These are phyloP conservation scores for Metarhizium anisopliae DNA, from an alignment of 2,329 filamentous ascomycete genomes.

Conservation along the genomic window DNA sequence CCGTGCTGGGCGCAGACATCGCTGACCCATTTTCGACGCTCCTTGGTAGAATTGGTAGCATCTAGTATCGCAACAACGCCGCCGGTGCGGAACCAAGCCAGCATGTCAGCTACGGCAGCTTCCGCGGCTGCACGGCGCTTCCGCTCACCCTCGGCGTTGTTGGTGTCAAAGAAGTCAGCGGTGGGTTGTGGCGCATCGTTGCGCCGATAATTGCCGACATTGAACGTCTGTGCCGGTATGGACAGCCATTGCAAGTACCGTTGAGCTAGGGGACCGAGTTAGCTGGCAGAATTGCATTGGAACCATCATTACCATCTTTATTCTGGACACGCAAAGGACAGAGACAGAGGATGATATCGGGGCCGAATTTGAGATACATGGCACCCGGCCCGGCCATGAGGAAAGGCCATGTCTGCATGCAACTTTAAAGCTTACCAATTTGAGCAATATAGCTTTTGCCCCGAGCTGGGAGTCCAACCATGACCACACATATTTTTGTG, in stretches of 20 bases:
- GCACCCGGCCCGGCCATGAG: too few relatives aligned
- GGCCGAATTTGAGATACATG: too few relatives aligned
- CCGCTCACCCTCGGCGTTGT: slow-evolving; percentile 83
- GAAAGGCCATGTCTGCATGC: neutral
- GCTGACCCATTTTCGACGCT: slow-evolving; percentile 82
- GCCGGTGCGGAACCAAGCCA: slow-evolving; percentile 75
- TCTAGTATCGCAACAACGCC: slow-evolving; percentile 91
- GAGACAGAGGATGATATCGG: too few relatives aligned
- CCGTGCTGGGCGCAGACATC: slow-evolving; percentile 66
- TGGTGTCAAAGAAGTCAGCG: slow-evolving; percentile 90
- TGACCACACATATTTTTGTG: slow-evolving; percentile 94
- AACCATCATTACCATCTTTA: too few relatives aligned
- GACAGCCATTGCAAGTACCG: slow-evolving; percentile 96
- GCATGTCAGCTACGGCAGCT: slow-evolving; percentile 87
- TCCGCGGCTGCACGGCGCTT: slow-evolving; percentile 82
- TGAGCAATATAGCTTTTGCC: slow-evolving; percentile 97
- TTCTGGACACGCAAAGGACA: too few relatives aligned
- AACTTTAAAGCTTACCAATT: slow-evolving; percentile 59
- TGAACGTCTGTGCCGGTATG: slow-evolving; percentile 89
- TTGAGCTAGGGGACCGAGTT: slow-evolving; percentile 49
- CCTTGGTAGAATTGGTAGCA: slow-evolving; percentile 92
- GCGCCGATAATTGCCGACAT: slow-evolving; percentile 92
- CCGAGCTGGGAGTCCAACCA: slow-evolving; percentile 92
- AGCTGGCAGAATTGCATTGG: neutral
- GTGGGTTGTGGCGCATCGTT: slow-evolving; percentile 81